phyloP scores from a whole-genome alignment of 371 early-diverging fungal species.

The Mucor piriformis region DNA sequence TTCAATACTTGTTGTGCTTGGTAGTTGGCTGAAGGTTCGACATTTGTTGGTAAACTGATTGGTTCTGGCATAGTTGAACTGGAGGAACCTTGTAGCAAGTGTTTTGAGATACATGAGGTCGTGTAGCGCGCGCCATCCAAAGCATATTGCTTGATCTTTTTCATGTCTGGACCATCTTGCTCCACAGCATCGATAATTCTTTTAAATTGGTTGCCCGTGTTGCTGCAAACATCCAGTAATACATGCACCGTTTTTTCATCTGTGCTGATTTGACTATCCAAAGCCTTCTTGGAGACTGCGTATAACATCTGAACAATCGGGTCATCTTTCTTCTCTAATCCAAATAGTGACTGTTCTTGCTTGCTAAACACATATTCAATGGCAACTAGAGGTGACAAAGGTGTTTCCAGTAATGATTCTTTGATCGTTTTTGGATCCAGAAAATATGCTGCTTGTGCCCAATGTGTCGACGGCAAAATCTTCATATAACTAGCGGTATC shows the following conservation, averaged over 20 bases:
- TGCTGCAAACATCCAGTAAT: conserved; percentile 7
- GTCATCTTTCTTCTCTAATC: conserved; percentile 10
- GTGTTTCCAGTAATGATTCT: conserved; percentile 6
- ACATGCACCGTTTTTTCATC: conserved; percentile 8
- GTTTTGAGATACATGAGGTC: conserved; percentile 13
- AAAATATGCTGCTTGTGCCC: conserved; percentile 10
- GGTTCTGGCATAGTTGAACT: conserved; percentile 13
- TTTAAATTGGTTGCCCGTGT: conserved; percentile 9
- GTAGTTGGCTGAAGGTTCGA: conserved; percentile 6
- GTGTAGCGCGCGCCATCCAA: conserved; percentile 5
- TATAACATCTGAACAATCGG: conserved; percentile 18
- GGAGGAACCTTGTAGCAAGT: conserved; percentile 2
- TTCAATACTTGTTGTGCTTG: conserved; percentile 1
- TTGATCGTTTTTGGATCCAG: conserved; percentile 6
- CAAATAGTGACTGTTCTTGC: conserved; percentile 5
- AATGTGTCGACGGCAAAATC: conserved; percentile 6
- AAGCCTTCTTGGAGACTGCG: not conserved
- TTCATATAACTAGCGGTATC: conserved; percentile 4
- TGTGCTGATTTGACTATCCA: conserved; percentile 4
- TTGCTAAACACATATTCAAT: conserved; percentile 10
- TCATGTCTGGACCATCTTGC: conserved; percentile 10
- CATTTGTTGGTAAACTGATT: conserved; percentile 9
- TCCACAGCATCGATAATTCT: conserved; percentile 16
- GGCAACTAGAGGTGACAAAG: conserved; percentile 12
- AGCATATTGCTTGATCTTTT: conserved; percentile 14